These are phyloP conservation scores for Guadua angustifolia DNA, from an alignment of 176 grass and related monocot species.

Conservation along the genomic window DNA sequence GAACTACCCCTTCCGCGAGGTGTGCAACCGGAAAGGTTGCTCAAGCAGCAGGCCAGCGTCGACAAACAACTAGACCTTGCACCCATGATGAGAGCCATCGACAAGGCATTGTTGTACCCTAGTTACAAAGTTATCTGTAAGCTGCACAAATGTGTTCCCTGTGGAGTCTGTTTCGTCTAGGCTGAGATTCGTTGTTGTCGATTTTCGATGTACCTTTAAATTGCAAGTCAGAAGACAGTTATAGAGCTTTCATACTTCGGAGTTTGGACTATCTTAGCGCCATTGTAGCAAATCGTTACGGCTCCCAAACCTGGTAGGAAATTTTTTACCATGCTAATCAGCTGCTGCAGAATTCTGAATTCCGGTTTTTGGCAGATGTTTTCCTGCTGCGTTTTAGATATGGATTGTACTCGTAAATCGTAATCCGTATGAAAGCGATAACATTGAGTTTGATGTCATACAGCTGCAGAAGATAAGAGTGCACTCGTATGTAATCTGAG, in stretches of 20 bases:
- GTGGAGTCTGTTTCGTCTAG: background rate
- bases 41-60: slow-evolving; percentile 53
- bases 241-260: background rate
- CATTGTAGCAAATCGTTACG: background rate
- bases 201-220: slow-evolving; percentile 13
- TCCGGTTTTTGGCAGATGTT: background rate
- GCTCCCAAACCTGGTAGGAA: background rate
- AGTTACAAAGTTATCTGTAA: slow-evolving; percentile 26
- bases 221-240: background rate
- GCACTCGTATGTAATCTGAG: background rate
- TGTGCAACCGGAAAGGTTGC: slow-evolving; percentile 87
- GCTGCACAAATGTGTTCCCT: slow-evolving; percentile 18
- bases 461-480: too few relatives aligned
- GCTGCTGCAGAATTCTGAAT: background rate
- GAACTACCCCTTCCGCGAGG: slow-evolving; percentile 83
- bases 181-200: background rate
- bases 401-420: too few relatives aligned
- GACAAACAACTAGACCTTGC: slow-evolving; percentile 33
- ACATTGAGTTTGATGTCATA: too few relatives aligned
- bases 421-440: too few relatives aligned
- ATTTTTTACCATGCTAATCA: background rate
- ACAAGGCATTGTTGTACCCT: slow-evolving; percentile 31
- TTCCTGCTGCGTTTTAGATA: background rate
- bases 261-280: background rate
- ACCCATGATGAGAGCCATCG: background rate